Percentiles rank a stretch among this genome's conserved stretches.
Conservation (phyloP, 768 basidiomycete species). For the Termitomyces sp. region DNA sequence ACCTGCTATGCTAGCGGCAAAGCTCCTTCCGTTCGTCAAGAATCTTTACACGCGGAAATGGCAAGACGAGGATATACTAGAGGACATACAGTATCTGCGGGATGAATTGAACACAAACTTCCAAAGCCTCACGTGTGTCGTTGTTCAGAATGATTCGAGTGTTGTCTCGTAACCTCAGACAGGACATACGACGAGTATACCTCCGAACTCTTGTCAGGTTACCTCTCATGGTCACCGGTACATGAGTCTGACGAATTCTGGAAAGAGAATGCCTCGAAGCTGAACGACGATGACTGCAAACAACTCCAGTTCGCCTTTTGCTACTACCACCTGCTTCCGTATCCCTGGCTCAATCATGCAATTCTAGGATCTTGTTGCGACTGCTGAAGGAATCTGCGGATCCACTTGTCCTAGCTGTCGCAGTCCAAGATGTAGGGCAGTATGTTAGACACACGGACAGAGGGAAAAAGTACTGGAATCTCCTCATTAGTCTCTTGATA, state of each 20-base stretch:
- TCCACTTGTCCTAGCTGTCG: slow-evolving; percentile 80
- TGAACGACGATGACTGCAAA: slow-evolving; percentile 81
- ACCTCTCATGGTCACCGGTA: slow-evolving; percentile 92
- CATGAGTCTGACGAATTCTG: slow-evolving; percentile 98
- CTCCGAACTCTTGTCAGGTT: slow-evolving; percentile 85
- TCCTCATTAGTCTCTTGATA: background rate
- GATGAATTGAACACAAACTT: slow-evolving; percentile 84
- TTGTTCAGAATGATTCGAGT: background rate
- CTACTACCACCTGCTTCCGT: background rate
- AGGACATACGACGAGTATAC: slow-evolving; percentile 97
- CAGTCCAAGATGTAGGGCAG: slow-evolving; percentile 89
- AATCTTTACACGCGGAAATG: slow-evolving; percentile 82
- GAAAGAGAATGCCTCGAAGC: slow-evolving; percentile 86
- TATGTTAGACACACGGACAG: slow-evolving; percentile 89
- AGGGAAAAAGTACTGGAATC: slow-evolving; percentile 70
- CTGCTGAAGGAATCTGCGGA: slow-evolving; percentile 68
- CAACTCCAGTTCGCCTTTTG: slow-evolving; percentile 64
- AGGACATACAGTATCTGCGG: slow-evolving; percentile 83
- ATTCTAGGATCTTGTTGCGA: slow-evolving; percentile 63
- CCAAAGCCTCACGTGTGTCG: slow-evolving; percentile 81
- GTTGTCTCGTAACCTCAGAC: background rate
- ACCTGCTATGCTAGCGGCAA: slow-evolving; percentile 86
- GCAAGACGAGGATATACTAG: slow-evolving; percentile 91
- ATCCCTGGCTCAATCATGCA: background rate
- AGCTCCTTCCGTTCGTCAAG: slow-evolving; percentile 81